Base-by-base conservation (phyloP, 768 basidiomycete genomes). In the Trametes elegans region DNA sequence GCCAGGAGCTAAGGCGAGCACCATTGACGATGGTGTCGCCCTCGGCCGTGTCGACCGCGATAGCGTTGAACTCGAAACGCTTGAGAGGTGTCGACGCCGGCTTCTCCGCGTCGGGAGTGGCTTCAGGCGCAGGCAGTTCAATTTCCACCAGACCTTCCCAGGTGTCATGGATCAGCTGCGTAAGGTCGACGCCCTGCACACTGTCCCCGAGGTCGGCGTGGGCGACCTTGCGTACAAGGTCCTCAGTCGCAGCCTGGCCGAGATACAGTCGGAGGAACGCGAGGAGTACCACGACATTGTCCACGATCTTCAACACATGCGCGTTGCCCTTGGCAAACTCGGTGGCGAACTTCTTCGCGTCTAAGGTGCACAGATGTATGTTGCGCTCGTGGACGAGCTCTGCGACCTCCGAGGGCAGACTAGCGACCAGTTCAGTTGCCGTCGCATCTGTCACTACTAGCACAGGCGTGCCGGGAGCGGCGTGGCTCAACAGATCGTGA, bases 181-280 rank as follows among this genome's bases (percentile, higher is more conserved):
- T 65, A 39, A 84, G 71, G 52, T 80, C 70, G 42, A 84, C 67
- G 7, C 77, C 80, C 29, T 74, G 70, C 13, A 88, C 63, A 16
- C 62, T 57, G 24, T 79, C 75, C 21, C 78, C 77, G 46, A 81
- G 76, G 2, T 76, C 64, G 4, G 67, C 70, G 23, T 71, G 73
- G 3, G 80, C 82, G 31, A 88, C 63, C 64, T 79, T 78, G 36
- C 78, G 64, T 16, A 90, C 74, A 6, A 76, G 68, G 1, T 70
- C 67, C 65, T 86, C 79, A 21, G 73, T 78, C 7, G 84, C 85
- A n/a, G 74, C 71, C 45, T 75, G 71, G 26, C 88, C 90, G 35
- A 93, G 74, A 71, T 88, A 98, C 28, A 98, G 76, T 49, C 91
- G 79, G 65, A 98, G 71, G 76, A 98, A 91, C 0, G 89, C 87